Percentiles rank a stretch among this genome's conserved stretches.
These are phyloP conservation scores for Neurospora sp. DNA, from an alignment of 495 filamentous ascomycete species.

Conservation along the genomic window DNA sequence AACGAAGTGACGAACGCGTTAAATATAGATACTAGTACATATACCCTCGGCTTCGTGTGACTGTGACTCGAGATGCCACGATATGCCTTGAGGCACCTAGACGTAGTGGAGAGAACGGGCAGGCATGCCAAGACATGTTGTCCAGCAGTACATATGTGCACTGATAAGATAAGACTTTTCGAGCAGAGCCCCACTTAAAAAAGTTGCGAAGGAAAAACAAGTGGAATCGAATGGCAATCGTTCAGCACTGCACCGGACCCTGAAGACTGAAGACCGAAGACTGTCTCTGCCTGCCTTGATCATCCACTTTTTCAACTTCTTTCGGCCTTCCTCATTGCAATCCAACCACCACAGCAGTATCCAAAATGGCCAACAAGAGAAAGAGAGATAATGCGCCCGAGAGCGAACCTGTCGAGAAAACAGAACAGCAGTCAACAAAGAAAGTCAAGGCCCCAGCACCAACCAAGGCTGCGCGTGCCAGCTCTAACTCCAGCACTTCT, in stretches of 20 bases:
- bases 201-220: background rate
- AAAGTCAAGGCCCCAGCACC: slow-evolving; percentile 25
- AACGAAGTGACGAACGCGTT: background rate
- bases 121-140: background rate
- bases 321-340: background rate
- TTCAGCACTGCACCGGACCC: slow-evolving; percentile 8
- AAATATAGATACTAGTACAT: background rate
- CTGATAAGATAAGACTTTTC: slow-evolving; percentile 16
- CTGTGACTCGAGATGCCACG: background rate
- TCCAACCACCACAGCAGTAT: slow-evolving; percentile 3
- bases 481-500: slow-evolving; percentile 1
- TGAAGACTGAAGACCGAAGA: slow-evolving; percentile 1
- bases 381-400: slow-evolving; percentile 47
- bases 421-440: slow-evolving; percentile 18
- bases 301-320: background rate
- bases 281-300: background rate
- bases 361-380: slow-evolving; percentile 57
- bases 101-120: background rate
- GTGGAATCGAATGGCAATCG: background rate
- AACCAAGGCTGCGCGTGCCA: background rate
- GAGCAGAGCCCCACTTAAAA: slow-evolving; percentile 13
- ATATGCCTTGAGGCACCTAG: background rate
- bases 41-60: background rate
- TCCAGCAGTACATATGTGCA: background rate
- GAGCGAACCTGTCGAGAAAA: slow-evolving; percentile 9